phyloP scores from a whole-genome alignment of 148 eudicot genomes.

The Chenopodium quinoa region DNA sequence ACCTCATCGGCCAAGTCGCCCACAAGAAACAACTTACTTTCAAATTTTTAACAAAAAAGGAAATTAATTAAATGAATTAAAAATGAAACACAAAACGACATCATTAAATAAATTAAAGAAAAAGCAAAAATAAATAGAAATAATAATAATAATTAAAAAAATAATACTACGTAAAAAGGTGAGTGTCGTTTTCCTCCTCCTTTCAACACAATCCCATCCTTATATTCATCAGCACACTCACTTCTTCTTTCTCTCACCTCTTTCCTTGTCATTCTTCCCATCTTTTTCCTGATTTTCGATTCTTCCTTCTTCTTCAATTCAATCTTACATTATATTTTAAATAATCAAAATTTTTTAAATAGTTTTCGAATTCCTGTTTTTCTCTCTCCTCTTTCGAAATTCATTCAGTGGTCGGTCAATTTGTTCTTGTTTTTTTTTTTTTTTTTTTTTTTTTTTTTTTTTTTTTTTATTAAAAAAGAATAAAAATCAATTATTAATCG shows the following conservation, averaged over 20 bases:
- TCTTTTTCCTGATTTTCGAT: conserved; percentile 16
- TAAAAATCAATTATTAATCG: neutral
- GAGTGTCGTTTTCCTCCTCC: neutral
- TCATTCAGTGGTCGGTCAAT: conserved; percentile 2
- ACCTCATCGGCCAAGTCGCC: no score
- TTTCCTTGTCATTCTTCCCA: conserved; percentile 15
- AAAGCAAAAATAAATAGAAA: neutral
- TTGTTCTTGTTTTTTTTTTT: neutral
- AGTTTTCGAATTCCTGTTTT: neutral
- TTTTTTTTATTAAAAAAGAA: neutral
- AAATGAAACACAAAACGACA: no score
- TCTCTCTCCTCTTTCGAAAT: conserved; percentile 14
- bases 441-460: neutral
- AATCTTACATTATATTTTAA: no score
- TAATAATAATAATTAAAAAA: neutral
- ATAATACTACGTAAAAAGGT: neutral
- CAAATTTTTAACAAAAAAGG: no score
- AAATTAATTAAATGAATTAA: no score
- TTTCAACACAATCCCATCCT: neutral
- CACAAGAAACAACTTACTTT: no score
- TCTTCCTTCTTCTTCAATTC: conserved; percentile 5
- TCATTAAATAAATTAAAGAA: neutral
- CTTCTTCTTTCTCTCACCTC: conserved; percentile 8
- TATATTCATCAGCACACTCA: conserved; percentile 1
- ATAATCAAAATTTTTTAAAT: neutral